These are phyloP conservation scores for Uronychia binucleata DNA, from an alignment of 73 alveolate species.

Conservation along the genomic window DNA sequence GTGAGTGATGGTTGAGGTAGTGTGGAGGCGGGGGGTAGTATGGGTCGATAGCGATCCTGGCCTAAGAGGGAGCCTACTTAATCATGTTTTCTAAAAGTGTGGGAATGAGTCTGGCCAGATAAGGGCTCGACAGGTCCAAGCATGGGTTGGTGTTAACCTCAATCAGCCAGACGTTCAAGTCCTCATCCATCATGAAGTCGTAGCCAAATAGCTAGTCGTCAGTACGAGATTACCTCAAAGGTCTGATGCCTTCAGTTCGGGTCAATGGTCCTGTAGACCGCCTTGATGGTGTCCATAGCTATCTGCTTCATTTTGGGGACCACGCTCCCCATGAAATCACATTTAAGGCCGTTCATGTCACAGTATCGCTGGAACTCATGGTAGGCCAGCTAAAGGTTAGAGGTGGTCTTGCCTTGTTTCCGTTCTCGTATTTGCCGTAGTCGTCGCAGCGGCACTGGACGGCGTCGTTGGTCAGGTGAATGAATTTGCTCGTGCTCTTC, in stretches of 20 bases:
- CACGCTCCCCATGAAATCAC: slow-evolving; percentile 36
- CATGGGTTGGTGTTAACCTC: slow-evolving; percentile 87
- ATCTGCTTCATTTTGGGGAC: slow-evolving; percentile 66
- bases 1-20: too few species aligned
- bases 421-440: slow-evolving; percentile 77
- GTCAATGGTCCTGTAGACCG: slow-evolving; percentile 26
- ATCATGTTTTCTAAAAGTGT: slow-evolving; percentile 12
- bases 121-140: slow-evolving; percentile 34
- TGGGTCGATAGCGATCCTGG: slow-evolving; percentile 19
- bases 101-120: slow-evolving; percentile 14
- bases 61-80: too few species aligned
- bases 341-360: slow-evolving; percentile 32
- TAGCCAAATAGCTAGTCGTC: slow-evolving; percentile 23
- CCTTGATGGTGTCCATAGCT: slow-evolving; percentile 14
- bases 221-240: slow-evolving; percentile 8
- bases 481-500: slow-evolving; percentile 52
- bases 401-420: slow-evolving; percentile 74
- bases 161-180: slow-evolving; percentile 81
- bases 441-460: slow-evolving; percentile 72
- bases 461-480: slow-evolving; percentile 81
- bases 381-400: too few species aligned
- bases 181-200: slow-evolving; percentile 68
- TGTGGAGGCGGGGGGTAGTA: slow-evolving; percentile 33
- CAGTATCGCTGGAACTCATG: slow-evolving; percentile 64
- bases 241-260: slow-evolving; percentile 23